phyloP scores from a whole-genome alignment of 768 basidiomycete species.

The Hebeloma cylindrosporum region DNA sequence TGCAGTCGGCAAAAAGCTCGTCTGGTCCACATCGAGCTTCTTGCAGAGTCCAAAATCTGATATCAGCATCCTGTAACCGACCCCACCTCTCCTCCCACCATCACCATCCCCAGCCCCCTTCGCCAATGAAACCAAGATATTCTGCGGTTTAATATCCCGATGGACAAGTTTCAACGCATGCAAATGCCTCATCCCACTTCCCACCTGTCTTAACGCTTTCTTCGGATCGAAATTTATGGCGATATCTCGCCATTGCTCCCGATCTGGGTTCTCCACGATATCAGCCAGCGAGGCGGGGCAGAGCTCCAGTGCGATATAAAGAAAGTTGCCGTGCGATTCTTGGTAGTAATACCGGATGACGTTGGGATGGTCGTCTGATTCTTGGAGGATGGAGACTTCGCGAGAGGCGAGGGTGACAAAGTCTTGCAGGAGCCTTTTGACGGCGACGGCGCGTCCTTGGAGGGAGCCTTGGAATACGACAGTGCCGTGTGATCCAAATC shows the following conservation, averaged over 20 bases:
- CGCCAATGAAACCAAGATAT: constrained; percentile 82
- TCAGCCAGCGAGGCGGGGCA: constrained; percentile 91
- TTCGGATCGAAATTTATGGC: constrained; percentile 81
- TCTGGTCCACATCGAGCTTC: constrained; percentile 93
- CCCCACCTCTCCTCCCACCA: constrained; percentile 35
- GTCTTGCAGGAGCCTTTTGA: constrained; percentile 93
- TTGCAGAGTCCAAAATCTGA: constrained; percentile 98
- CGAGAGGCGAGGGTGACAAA: constrained; percentile 93
- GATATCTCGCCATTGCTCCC: constrained; percentile 71
- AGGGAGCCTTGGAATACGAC: constrained; percentile 92
- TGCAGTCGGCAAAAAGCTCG: constrained; percentile 90
- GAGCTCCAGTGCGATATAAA: constrained; percentile 96
- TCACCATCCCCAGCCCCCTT: constrained; percentile 38
- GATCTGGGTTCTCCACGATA: constrained; percentile 75
- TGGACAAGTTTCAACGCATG: constrained; percentile 96
- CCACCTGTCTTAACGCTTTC: constrained; percentile 82
- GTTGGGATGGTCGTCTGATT: constrained; percentile 97
- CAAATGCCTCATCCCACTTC: constrained; percentile 84
- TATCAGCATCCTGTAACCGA: constrained; percentile 79
- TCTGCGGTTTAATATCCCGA: constrained; percentile 98
- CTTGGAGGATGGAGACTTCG: constrained; percentile 93
- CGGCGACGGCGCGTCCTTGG: constrained; percentile 98
- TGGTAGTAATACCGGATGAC: constrained; percentile 99
- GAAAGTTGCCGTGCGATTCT: constrained; percentile 89
- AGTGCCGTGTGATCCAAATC: constrained; percentile 95